Evolutionary conservation across 139 green algal genomes (phyloP).

Genomic region (Dunaliella primolecta): DNA sequence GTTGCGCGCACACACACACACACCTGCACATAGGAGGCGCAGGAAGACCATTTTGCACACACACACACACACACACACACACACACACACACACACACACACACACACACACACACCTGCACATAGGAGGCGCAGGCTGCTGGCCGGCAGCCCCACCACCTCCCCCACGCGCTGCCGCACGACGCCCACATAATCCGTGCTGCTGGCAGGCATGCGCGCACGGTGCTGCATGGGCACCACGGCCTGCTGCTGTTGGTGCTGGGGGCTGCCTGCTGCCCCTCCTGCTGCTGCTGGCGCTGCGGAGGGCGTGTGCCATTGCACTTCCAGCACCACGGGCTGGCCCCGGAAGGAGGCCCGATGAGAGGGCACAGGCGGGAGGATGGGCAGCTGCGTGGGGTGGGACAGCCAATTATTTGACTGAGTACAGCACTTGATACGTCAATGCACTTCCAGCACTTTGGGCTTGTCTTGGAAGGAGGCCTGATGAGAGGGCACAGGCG

Average conservation of each 20-base stretch:
- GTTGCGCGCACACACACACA: no score
- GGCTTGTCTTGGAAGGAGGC: slow-evolving; percentile 41
- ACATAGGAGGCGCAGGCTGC: not conserved
- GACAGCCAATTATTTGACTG: not conserved
- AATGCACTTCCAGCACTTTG: slow-evolving; percentile 34
- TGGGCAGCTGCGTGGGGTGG: slow-evolving; percentile 24
- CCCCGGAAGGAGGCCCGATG: slow-evolving; percentile 51
- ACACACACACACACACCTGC: not conserved
- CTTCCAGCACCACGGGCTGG: slow-evolving; percentile 30
- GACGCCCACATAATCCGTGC: not conserved
- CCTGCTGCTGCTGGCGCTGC: no score
- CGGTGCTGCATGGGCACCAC: not conserved
- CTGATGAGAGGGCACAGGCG: slow-evolving; percentile 39
- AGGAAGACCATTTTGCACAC: no score
- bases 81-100: not conserved
- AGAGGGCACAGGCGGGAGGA: slow-evolving; percentile 43
- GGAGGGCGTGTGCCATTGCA: slow-evolving; percentile 17
- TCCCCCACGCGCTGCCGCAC: not conserved
- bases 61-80: not conserved
- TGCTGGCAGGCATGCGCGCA: not conserved
- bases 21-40: no score
- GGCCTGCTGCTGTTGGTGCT: no score
- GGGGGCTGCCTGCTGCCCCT: no score
- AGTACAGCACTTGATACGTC: not conserved
- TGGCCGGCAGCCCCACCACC: not conserved